These are phyloP conservation scores for Colletotrichum spaethianum DNA, from an alignment of 2,329 filamentous ascomycete species.

Conservation along the genomic window DNA sequence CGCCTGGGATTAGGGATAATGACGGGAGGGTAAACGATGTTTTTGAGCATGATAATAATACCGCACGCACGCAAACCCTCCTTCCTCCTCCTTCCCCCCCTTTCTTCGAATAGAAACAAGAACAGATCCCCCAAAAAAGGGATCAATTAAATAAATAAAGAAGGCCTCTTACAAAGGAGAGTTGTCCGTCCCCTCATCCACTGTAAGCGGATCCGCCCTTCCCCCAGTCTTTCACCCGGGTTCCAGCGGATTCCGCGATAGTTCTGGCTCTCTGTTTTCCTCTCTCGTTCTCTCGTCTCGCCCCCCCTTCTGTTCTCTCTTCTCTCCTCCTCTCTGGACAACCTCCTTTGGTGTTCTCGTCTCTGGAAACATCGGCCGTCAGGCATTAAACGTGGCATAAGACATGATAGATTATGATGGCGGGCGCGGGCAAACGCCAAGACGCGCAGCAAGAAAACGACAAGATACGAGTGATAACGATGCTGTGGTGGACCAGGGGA, in stretches of 20 bases:
- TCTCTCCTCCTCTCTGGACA: neutral
- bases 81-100: neutral
- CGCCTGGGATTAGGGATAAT: neutral
- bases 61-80: neutral
- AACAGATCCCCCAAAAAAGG: neutral
- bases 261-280: neutral
- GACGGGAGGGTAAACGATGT: neutral
- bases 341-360: neutral
- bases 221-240: slow-evolving; percentile 38
- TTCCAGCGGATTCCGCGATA: slow-evolving; percentile 17
- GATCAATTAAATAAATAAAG: no score
- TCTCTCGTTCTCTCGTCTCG: neutral
- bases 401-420: neutral
- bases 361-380: slow-evolving; percentile 15
- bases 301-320: neutral
- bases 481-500: neutral
- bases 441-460: neutral
- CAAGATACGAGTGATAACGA: neutral
- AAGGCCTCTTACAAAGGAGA: slow-evolving; percentile 26
- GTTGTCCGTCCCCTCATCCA: slow-evolving; percentile 31
- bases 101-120: neutral
- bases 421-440: neutral
- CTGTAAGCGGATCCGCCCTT: slow-evolving; percentile 16
- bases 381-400: slow-evolving; percentile 1
- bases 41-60: neutral